Evolutionary conservation across 202 grass and related monocot species (phyloP), one percentile per base, ranked within the genome.

Genomic region (Dendrocalamus latiflorus): DNA sequence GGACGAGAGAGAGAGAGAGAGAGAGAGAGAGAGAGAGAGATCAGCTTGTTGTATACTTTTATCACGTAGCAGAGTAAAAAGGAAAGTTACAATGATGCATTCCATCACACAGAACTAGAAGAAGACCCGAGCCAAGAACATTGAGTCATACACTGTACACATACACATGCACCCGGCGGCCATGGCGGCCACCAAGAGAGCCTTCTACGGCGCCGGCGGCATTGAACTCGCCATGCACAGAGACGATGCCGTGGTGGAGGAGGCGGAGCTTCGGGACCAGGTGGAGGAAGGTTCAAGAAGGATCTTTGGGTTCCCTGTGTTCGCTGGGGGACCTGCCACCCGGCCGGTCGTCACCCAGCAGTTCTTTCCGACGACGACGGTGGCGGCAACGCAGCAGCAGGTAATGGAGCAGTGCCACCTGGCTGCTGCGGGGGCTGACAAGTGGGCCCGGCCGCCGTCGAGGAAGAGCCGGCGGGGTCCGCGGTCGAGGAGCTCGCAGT

Each of bases 401-500:
- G 69, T 20, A 70, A 36, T 30, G 84, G 67, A 87, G 61, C 68
- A 33, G 51, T 34, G 74, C 77, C 54, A 62, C 16, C 6, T 54
- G 54, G 71, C 44, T 22, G 45, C 50, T n/a, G 74, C 59, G 45
- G 86, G 25, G 15, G 64, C 78, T 21, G 81, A 69, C 51, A 30
- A 61, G 65, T 83, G 88, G 83, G n/a, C 61, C 20, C 68, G 79
- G 43, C 48, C 84, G 79, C 26, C 74, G 43, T 74, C 75, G 51
- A 86, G 89, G 87, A 99, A 94, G 91, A 99, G 88, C 53, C 89
- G 93, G 57, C 93, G 96, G 2, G 96, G 96, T 14, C 96, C 96
- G 14, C 50, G 96, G 76, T 99, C 96, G 8, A 73, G 86, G 86
- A 99, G 96, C 87, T 99, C 96, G 43, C 96, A 99, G 86, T 99